phyloP scores from a whole-genome alignment of 1,284 basidiomycete species.

The Ustilago curta region DNA sequence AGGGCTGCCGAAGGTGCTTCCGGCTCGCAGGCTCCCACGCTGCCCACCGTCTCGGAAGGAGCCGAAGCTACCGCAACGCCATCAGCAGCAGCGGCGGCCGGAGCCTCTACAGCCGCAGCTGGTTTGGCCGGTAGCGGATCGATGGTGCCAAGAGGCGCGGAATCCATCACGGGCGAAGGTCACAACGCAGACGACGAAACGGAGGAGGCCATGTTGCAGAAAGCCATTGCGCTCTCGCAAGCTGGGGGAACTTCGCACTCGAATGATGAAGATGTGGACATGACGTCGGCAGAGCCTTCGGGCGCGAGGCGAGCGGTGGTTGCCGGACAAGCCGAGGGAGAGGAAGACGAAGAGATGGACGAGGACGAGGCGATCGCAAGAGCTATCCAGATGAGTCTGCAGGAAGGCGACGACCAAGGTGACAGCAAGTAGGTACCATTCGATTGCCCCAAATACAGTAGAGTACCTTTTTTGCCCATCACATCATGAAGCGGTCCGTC shows the following conservation, averaged over 20 bases:
- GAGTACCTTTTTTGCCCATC: neutral
- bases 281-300: slow-evolving; percentile 49
- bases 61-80: slow-evolving; percentile 19
- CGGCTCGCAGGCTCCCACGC: slow-evolving; percentile 41
- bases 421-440: slow-evolving; percentile 31
- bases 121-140: slow-evolving; percentile 59
- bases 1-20: slow-evolving; percentile 55
- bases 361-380: slow-evolving; percentile 69
- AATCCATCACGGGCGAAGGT: slow-evolving; percentile 60
- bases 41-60: slow-evolving; percentile 53
- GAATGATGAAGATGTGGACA: slow-evolving; percentile 60
- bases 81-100: slow-evolving; percentile 16
- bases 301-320: slow-evolving; percentile 44
- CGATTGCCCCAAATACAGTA: neutral
- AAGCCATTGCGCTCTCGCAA: slow-evolving; percentile 60
- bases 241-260: slow-evolving; percentile 27
- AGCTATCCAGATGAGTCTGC: slow-evolving; percentile 68
- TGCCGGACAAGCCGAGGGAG: slow-evolving; percentile 54
- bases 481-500: neutral
- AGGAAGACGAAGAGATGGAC: slow-evolving; percentile 68
- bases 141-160: slow-evolving; percentile 59
- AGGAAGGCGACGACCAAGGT: slow-evolving; percentile 40
- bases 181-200: slow-evolving; percentile 52
- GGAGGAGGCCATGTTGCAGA: slow-evolving; percentile 64
- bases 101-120: slow-evolving; percentile 22